phyloP scores from a whole-genome alignment of 1,284 basidiomycete species.

The Marasmius sp. region DNA sequence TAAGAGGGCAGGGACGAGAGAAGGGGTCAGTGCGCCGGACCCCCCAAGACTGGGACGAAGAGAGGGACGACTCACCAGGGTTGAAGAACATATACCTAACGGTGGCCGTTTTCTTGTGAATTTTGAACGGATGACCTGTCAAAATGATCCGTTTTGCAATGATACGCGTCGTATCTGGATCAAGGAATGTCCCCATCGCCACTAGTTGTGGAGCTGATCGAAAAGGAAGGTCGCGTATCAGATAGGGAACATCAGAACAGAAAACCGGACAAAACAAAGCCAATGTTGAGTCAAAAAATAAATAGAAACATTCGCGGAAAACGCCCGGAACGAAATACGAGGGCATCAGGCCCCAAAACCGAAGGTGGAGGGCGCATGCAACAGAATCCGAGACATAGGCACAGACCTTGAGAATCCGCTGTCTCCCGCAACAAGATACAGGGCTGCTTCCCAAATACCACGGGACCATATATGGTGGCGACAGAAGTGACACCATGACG shows the following conservation, averaged over 20 bases:
- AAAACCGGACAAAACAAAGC: neutral
- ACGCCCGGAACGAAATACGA: too few species aligned
- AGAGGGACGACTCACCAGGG: slow-evolving; percentile 47
- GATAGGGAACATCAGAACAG: slow-evolving; percentile 1
- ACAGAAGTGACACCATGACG: slow-evolving; percentile 81
- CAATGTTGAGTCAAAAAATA: neutral
- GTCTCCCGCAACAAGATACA: slow-evolving; percentile 76
- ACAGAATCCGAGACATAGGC: too few species aligned
- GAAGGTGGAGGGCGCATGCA: too few species aligned
- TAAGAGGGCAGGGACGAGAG: neutral
- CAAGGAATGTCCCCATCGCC: slow-evolving; percentile 86
- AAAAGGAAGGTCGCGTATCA: slow-evolving; percentile 10
- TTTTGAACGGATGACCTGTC: slow-evolving; percentile 95
- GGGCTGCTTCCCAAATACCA: slow-evolving; percentile 85
- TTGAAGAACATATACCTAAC: slow-evolving; percentile 99
- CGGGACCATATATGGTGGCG: slow-evolving; percentile 87
- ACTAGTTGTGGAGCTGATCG: slow-evolving; percentile 77
- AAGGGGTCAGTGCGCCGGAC: too few species aligned
- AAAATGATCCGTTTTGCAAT: slow-evolving; percentile 92
- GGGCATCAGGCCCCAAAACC: too few species aligned
- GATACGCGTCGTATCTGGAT: slow-evolving; percentile 89
- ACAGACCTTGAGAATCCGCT: slow-evolving; percentile 32
- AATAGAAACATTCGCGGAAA: too few species aligned
- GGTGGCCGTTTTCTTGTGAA: slow-evolving; percentile 97
- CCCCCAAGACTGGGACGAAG: neutral